Conservation (phyloP, 805 yeast species). For the Myxozyma melibiosi region DNA sequence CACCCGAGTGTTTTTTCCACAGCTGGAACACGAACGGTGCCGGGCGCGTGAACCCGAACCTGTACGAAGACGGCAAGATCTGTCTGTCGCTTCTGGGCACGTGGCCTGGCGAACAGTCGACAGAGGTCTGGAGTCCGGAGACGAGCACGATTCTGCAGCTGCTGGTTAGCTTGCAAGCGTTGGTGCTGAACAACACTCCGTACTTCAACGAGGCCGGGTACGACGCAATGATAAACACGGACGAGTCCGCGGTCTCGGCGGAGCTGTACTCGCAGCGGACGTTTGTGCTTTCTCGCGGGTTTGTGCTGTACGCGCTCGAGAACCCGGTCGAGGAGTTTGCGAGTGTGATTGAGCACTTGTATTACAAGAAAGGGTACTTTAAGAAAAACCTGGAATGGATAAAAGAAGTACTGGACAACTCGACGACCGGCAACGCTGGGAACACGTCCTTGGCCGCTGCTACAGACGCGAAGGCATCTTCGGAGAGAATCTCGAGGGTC, state of each 20-base stretch:
- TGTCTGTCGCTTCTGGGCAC: slow-evolving; percentile 33
- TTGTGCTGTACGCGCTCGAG: slow-evolving; percentile 25
- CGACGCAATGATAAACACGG: slow-evolving; percentile 28
- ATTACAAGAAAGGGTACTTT: slow-evolving; percentile 8
- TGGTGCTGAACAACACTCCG: slow-evolving; percentile 30
- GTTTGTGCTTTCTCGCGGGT: slow-evolving; percentile 30
- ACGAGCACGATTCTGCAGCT: slow-evolving; percentile 30
- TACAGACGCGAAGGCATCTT: too few species aligned
- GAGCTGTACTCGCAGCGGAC: slow-evolving; percentile 27
- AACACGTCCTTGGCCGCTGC: background rate
- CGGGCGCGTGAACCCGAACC: slow-evolving; percentile 32
- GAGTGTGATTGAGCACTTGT: slow-evolving; percentile 15
- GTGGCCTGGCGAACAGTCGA: slow-evolving; percentile 30
- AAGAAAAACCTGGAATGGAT: slow-evolving; percentile 23
- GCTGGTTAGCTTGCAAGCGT: slow-evolving; percentile 28
- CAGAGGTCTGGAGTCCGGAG: slow-evolving; percentile 29
- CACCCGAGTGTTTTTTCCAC: slow-evolving; percentile 30
- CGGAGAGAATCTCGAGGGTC: slow-evolving; percentile 17
- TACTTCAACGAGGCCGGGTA: slow-evolving; percentile 33
- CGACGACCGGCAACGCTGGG: background rate
- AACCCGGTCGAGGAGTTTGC: slow-evolving; percentile 20
- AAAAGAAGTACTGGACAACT: slow-evolving; percentile 17
- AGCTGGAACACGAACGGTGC: slow-evolving; percentile 35
- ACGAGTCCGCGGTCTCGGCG: slow-evolving; percentile 25
- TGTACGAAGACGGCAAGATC: slow-evolving; percentile 33